These are phyloP conservation scores for Yarrowia deformans DNA, from an alignment of 805 yeast genomes.

Conservation along the genomic window DNA sequence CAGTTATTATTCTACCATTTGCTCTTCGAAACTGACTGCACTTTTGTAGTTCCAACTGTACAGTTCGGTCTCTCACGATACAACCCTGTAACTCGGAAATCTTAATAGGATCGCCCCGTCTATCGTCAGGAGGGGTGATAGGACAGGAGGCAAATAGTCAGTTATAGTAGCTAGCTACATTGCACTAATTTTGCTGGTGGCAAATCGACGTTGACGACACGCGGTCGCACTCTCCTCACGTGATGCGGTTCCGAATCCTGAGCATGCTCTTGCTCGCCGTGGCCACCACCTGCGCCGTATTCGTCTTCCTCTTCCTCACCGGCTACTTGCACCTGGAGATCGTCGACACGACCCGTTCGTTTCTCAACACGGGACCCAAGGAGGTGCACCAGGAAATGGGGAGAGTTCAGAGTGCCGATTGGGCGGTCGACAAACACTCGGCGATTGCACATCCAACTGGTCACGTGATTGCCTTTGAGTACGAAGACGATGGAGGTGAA, in stretches of 20 bases:
- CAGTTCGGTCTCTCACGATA: neutral
- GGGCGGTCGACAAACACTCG: neutral
- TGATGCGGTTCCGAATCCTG: constrained; percentile 18
- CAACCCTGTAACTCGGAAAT: constrained; percentile 22
- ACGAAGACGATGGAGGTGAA: neutral
- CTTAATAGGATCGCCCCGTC: neutral
- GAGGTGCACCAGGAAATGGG: neutral
- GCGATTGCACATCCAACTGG: neutral
- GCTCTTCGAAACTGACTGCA: too few species aligned
- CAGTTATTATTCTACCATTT: too few species aligned
- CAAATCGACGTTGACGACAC: neutral
- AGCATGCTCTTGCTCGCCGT: constrained; percentile 13
- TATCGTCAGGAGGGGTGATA: too few species aligned
- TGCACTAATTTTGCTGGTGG: neutral
- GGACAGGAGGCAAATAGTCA: too few species aligned
- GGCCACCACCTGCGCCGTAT: constrained; percentile 5
- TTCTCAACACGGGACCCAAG: neutral
- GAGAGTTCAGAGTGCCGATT: neutral
- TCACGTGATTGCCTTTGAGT: constrained; percentile 11
- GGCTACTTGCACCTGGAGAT: constrained; percentile 20
- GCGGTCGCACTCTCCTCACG: neutral
- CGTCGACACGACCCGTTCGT: constrained; percentile 16
- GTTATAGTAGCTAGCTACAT: neutral
- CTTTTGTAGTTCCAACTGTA: neutral
- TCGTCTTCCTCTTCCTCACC: constrained; percentile 3